phyloP scores from a whole-genome alignment of 225 moss, liverwort and hornwort species.

The Physcomitrellopsis africana region DNA sequence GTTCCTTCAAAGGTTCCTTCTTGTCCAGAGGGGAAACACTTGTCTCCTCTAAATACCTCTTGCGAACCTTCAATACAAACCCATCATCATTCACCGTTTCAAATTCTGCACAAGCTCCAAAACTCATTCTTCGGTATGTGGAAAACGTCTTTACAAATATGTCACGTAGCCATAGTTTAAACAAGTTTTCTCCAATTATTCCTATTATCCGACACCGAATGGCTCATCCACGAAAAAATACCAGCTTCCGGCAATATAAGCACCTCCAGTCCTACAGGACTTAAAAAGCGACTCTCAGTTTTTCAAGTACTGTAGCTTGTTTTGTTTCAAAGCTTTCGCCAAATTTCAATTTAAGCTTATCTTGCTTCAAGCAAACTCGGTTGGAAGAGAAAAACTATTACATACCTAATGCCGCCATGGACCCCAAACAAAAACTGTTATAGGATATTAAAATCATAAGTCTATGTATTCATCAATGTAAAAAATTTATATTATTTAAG shows the following conservation, averaged over 20 bases:
- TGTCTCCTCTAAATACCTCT: slow-evolving; percentile 45
- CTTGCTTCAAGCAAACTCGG: background rate
- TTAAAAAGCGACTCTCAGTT: background rate
- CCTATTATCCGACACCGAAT: too few species aligned
- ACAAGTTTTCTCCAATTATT: too few species aligned
- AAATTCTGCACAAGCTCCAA: slow-evolving; percentile 48
- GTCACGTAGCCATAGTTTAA: too few species aligned
- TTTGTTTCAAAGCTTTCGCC: background rate
- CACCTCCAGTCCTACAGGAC: background rate
- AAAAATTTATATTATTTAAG: too few species aligned
- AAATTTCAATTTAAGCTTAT: background rate
- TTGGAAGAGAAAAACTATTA: background rate
- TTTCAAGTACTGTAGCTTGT: background rate
- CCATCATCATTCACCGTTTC: slow-evolving; percentile 57
- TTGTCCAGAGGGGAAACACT: slow-evolving; percentile 26
- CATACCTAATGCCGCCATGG: slow-evolving; percentile 52
- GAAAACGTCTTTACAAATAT: background rate
- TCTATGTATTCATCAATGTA: too few species aligned
- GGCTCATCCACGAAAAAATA: background rate
- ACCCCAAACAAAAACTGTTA: background rate
- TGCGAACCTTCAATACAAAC: slow-evolving; percentile 57
- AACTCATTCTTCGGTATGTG: background rate
- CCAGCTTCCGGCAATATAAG: background rate
- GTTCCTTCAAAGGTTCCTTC: too few species aligned
- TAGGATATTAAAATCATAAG: too few species aligned